Evolutionary conservation across 495 filamentous ascomycete genomes (phyloP), one percentile per base, ranked within the genome.

Genomic region (Friedmanniomyces endolithicus): DNA sequence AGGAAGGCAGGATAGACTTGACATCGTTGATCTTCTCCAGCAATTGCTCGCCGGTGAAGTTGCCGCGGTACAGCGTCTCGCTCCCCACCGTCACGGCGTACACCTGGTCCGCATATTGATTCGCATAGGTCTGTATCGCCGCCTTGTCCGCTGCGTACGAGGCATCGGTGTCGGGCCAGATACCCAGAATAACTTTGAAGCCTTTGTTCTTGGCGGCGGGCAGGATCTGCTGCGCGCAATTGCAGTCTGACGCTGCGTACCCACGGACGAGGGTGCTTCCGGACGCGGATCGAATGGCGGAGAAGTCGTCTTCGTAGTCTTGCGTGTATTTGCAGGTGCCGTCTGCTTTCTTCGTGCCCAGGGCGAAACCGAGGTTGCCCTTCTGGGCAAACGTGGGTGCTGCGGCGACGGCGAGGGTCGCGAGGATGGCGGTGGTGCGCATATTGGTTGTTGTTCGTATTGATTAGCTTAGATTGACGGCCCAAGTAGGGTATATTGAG

Each of bases 31-130:
- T 87, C 62, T 81, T 80, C 33, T 64, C 66, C 53, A 81, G 66
- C 37, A 90, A 79, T 57, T 81, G 65, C 9, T 70, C 64, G 17
- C 78, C 85, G 34, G 77, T 86, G 65, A 87, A 74, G 65, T 81
- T 83, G 51, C 78, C 77, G 39, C 86, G 82, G 74, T 90, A 90
- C 31, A 90, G 71, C 29, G 75, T 73, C 72, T 90, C 86, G 20
- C 82, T 87, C 29, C 86, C 86, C 49, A 89, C 84, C 11, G 86
- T 90, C 60, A 88, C 78, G 53, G 80, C 85, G 65, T 85, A 79
- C 58, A 90, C 74, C 35, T 75, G 70, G 56, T 79, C 75, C 59
- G 72, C 70, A 67, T 81, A 82, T 66, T 72, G 55, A 12, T 56
- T 54, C 23, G 67, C 69, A 54, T 76, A 72, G 58, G 73, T 71